Percentiles rank a stretch among this genome's conserved stretches.
phyloP scores from a whole-genome alignment of 1,284 basidiomycete species.

The Trametes sp. region DNA sequence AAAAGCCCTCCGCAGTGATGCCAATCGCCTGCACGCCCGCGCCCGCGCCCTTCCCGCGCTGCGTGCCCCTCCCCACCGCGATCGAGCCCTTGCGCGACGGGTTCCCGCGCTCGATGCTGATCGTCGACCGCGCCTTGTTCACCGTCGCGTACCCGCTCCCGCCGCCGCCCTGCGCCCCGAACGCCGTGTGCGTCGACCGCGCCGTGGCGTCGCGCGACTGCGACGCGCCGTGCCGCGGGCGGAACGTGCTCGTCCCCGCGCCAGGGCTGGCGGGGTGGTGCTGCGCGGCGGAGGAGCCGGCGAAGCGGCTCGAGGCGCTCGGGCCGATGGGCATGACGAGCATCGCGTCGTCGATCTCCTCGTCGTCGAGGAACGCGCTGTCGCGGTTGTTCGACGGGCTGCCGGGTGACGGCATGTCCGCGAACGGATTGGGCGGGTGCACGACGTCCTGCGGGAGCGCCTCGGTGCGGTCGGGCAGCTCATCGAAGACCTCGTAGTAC shows the following conservation, averaged over 20 bases:
- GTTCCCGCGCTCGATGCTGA: constrained; percentile 62
- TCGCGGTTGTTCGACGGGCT: constrained; percentile 40
- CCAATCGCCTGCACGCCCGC: constrained; percentile 75
- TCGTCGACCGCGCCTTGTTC: constrained; percentile 60
- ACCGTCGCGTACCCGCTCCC: constrained; percentile 38
- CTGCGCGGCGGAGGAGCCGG: neutral
- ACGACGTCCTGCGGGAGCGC: constrained; percentile 49
- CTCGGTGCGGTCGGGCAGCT: constrained; percentile 72
- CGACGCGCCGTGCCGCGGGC: constrained; percentile 28
- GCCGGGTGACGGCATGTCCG: constrained; percentile 37
- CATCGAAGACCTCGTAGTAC: constrained; percentile 88
- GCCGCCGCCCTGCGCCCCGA: constrained; percentile 34
- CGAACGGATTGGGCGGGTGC: constrained; percentile 30
- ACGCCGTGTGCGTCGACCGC: constrained; percentile 37
- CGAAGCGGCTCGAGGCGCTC: constrained; percentile 31
- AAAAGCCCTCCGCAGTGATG: constrained; percentile 78
- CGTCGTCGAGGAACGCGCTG: constrained; percentile 61
- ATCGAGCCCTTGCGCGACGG: constrained; percentile 63
- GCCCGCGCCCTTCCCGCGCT: constrained; percentile 62
- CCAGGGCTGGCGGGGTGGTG: neutral
- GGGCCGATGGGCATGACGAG: constrained; percentile 77
- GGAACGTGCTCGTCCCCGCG: constrained; percentile 29
- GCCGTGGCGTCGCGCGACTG: constrained; percentile 25
- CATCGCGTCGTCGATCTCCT: constrained; percentile 76
- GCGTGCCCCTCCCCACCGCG: constrained; percentile 66